Percentiles rank a stretch among this genome's conserved stretches.
These are phyloP conservation scores for Gracilariopsis chorda DNA, from an alignment of 23 red algal species.

Conservation along the genomic window DNA sequence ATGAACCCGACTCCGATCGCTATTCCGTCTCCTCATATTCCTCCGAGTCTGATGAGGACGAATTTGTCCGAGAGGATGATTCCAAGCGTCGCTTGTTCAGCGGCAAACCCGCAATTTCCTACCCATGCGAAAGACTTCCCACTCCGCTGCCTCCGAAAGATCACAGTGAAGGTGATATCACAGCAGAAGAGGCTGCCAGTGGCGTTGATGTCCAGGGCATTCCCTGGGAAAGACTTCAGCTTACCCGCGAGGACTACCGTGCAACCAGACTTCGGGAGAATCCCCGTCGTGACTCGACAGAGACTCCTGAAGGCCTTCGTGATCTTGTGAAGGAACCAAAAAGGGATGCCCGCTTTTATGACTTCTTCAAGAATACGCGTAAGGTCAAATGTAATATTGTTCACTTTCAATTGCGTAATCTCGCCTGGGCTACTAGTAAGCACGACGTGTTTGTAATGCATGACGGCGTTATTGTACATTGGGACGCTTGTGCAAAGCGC, in stretches of 20 bases:
- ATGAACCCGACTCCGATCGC: not conserved
- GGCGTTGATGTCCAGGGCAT: conserved; percentile 91
- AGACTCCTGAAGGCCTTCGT: not conserved
- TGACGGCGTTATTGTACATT: conserved; percentile 64
- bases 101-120: too few relatives aligned
- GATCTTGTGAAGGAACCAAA: not conserved
- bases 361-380: conserved; percentile 74
- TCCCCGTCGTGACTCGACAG: not conserved
- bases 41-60: not conserved
- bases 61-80: not conserved
- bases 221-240: conserved; percentile 77
- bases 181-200: conserved; percentile 43
- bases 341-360: conserved; percentile 31
- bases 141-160: not conserved
- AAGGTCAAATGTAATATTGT: conserved; percentile 79
- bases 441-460: conserved; percentile 84
- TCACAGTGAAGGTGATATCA: conserved; percentile 48
- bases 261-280: conserved; percentile 60
- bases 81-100: too few relatives aligned
- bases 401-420: conserved; percentile 95
- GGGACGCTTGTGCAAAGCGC: conserved; percentile 64
- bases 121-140: too few relatives aligned
- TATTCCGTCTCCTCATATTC: not conserved
- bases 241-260: conserved; percentile 68
- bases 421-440: conserved; percentile 83